Evolutionary conservation across 495 filamentous ascomycete genomes (phyloP).

Genomic region (Penicillium simplicissimum): DNA sequence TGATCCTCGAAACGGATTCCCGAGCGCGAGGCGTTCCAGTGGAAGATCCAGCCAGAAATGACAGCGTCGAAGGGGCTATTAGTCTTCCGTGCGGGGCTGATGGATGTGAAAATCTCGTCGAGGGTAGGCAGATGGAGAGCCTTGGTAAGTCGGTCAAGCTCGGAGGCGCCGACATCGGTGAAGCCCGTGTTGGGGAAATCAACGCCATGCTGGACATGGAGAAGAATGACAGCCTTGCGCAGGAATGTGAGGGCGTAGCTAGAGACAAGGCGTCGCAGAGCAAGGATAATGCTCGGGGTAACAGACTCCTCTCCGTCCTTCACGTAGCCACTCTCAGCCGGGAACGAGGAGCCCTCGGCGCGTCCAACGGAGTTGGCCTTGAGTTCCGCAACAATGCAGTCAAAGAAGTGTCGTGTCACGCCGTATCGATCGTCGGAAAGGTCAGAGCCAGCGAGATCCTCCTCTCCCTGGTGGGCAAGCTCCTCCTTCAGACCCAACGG

Average conservation of each 20-base stretch:
- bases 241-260: slow-evolving; percentile 90
- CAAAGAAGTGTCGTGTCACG: slow-evolving; percentile 43
- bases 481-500: slow-evolving; percentile 46
- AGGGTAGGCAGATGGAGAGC: slow-evolving; percentile 73
- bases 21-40: slow-evolving; percentile 54
- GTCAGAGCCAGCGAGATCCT: slow-evolving; percentile 30
- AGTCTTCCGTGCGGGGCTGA: slow-evolving; percentile 37
- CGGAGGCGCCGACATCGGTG: slow-evolving; percentile 63
- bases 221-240: slow-evolving; percentile 78
- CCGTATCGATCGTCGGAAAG: slow-evolving; percentile 33
- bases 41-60: slow-evolving; percentile 80
- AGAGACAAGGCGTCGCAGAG: slow-evolving; percentile 56
- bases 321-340: slow-evolving; percentile 45
- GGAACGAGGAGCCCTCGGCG: slow-evolving; percentile 43
- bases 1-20: slow-evolving; percentile 44
- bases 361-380: slow-evolving; percentile 47
- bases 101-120: slow-evolving; percentile 68
- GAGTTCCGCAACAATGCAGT: slow-evolving; percentile 43
- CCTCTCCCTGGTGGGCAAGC: slow-evolving; percentile 35
- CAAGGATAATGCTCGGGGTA: slow-evolving; percentile 41
- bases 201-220: slow-evolving; percentile 85
- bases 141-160: slow-evolving; percentile 79
- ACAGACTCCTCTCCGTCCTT: slow-evolving; percentile 46
- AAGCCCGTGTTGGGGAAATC: slow-evolving; percentile 78
- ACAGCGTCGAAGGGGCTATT: slow-evolving; percentile 46